Percentiles rank a stretch among this genome's conserved stretches.
phyloP scores from a whole-genome alignment of 129 eudicot species.

The Tagetes erecta region DNA sequence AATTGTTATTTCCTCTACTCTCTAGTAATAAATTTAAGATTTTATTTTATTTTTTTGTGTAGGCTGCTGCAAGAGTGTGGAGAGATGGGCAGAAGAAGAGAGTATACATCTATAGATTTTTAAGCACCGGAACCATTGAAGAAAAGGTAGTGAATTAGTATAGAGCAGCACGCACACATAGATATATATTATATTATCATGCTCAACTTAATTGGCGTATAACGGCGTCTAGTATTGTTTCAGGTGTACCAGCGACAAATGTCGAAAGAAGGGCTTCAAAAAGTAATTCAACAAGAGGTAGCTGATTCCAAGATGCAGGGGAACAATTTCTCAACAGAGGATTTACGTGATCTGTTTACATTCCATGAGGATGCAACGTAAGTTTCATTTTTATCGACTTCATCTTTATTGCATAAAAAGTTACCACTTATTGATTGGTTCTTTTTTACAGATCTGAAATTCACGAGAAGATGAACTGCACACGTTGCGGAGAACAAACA shows the following conservation, averaged over 20 bases:
- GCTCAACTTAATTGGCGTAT: slow-evolving; percentile 18
- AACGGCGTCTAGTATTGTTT: slow-evolving; percentile 21
- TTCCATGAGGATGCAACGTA: slow-evolving; percentile 70
- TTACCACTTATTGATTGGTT: slow-evolving; percentile 5
- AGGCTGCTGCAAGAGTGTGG: slow-evolving; percentile 99
- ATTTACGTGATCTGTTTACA: slow-evolving; percentile 87
- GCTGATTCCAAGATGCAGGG: slow-evolving; percentile 77
- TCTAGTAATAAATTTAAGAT: neutral
- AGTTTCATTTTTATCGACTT: slow-evolving; percentile 11
- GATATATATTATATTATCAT: neutral
- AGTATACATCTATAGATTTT: slow-evolving; percentile 93
- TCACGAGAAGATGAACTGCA: slow-evolving; percentile 87
- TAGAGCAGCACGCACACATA: too few species aligned
- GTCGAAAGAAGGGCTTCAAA: slow-evolving; percentile 99
- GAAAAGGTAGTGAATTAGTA: slow-evolving; percentile 61
- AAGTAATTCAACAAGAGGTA: slow-evolving; percentile 95
- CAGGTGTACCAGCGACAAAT: slow-evolving; percentile 99
- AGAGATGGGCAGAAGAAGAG: slow-evolving; percentile 99
- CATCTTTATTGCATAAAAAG: slow-evolving; percentile 1
- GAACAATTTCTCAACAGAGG: slow-evolving; percentile 80
- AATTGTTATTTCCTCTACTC: neutral
- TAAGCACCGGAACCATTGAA: slow-evolving; percentile 97
- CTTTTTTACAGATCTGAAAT: slow-evolving; percentile 71
- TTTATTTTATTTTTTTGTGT: slow-evolving; percentile 17
- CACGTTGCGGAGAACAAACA: slow-evolving; percentile 57